Evolutionary conservation across 75 land plant species (phyloP).

Genomic region (Cryptomeria japonica): DNA sequence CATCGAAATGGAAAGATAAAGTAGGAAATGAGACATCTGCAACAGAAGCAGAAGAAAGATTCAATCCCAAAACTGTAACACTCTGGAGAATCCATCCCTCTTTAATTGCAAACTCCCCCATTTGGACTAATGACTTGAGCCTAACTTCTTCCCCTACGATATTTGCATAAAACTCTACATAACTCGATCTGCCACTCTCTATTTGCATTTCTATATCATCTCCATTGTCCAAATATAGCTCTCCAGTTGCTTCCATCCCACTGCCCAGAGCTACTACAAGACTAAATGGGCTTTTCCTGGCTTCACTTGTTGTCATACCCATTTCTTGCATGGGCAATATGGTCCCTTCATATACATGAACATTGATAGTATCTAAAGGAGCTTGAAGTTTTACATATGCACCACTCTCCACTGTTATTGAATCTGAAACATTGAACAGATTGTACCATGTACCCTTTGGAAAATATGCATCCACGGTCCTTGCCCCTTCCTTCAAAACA

Average conservation of each 20-base stretch:
- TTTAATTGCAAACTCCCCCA: conserved; percentile 55
- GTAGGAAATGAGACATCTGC: neutral
- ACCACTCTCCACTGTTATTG: conserved; percentile 25
- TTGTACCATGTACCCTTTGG: conserved; percentile 75
- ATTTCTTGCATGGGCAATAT: conserved; percentile 79
- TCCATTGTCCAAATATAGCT: conserved; percentile 41
- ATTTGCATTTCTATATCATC: conserved; percentile 34
- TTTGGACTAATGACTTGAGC: conserved; percentile 47
- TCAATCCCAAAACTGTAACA: conserved; percentile 53
- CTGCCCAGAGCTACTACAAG: conserved; percentile 49
- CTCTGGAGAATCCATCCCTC: conserved; percentile 46
- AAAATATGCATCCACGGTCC: no score
- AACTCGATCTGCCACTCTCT: conserved; percentile 46
- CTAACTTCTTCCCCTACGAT: conserved; percentile 16
- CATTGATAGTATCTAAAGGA: conserved; percentile 26
- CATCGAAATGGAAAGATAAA: neutral
- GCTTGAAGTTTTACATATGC: conserved; percentile 43
- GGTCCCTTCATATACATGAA: conserved; percentile 65
- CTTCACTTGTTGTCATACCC: conserved; percentile 54
- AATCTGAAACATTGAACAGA: conserved; percentile 55
- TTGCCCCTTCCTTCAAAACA: no score
- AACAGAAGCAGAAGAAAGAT: neutral
- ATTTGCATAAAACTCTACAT: conserved; percentile 46
- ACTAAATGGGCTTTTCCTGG: conserved; percentile 63
- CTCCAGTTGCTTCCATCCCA: conserved; percentile 19